These are phyloP conservation scores for Ophiostoma tasmaniense DNA, from an alignment of 2,329 filamentous ascomycete genomes.

Conservation along the genomic window DNA sequence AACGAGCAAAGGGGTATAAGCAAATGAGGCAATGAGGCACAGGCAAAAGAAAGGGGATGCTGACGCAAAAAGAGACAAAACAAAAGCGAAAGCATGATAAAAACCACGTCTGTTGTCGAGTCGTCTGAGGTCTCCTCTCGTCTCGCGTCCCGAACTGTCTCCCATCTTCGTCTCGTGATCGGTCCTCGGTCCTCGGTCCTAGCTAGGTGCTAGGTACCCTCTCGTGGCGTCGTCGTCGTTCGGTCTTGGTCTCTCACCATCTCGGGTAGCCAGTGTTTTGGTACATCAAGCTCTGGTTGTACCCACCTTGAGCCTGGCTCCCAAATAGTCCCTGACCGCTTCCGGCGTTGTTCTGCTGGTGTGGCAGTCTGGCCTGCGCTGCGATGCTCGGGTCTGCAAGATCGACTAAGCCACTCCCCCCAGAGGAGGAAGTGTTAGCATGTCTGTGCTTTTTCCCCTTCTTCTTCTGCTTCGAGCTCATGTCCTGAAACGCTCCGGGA, in stretches of 20 bases:
- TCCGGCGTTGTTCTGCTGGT: conserved; percentile 71
- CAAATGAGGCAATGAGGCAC: background rate
- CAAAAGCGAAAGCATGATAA: conserved; percentile 4
- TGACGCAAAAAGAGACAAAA: background rate
- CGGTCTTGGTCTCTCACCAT: conserved; percentile 45
- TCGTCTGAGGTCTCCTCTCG: conserved; percentile 13
- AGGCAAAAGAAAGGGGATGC: conserved; percentile 3
- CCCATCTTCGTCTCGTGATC: conserved; percentile 10
- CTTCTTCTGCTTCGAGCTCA: conserved; percentile 97
- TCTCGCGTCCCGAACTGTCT: conserved; percentile 9
- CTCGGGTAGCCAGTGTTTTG: conserved; percentile 54
- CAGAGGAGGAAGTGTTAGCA: conserved; percentile 99
- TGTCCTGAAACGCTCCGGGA: conserved; percentile 81
- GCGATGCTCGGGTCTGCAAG: conserved; percentile 98
- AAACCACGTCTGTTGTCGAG: conserved; percentile 14
- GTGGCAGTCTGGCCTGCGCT: conserved; percentile 88
- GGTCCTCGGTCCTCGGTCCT: background rate
- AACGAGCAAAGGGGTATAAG: conserved; percentile 5
- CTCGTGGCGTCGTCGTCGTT: background rate
- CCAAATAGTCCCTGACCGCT: conserved; percentile 84
- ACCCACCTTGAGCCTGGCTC: conserved; percentile 89
- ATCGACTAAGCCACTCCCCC: conserved; percentile 98
- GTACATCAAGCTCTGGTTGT: conserved; percentile 82
- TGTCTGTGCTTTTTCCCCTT: conserved; percentile 99
- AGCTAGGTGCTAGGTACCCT: background rate